Evolutionary conservation across 768 basidiomycete species (phyloP), one percentile per base, ranked within the genome.

Genomic region (Mycena haematopus): DNA sequence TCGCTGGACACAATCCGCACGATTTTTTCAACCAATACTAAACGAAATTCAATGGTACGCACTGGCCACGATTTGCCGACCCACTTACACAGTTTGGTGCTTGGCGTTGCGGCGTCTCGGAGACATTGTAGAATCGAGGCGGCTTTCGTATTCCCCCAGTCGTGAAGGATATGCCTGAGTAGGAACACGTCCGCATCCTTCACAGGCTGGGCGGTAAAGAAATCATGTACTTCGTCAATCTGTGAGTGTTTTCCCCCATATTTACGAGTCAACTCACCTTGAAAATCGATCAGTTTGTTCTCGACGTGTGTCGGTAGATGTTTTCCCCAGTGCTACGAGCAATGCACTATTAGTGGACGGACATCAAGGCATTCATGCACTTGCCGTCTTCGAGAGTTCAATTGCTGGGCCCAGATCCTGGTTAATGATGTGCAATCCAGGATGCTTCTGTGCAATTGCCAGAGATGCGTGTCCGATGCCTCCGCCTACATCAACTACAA

Each of bases 401-500:
- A 53, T 25, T 21, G 29, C 31, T 46, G 31, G 19, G 6, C 8
- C 52, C 25, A 65, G 29, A 49, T 78, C 77, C 42, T 78, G 75
- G 2, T 74, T 55, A 14, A 76, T 42, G 52, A 73, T 64, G 27
- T 68, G 69, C 46, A 77, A 49, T 19, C 70, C 56, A 0, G 72
- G 69, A n/a, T 65, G 50, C 3, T 31, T 53, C 36, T 66, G 38
- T 13, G 72, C 70, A 5, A 78, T 55, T 1, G 58, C 58, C 35
- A 76, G 45, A 3, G 70, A 50, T n/a, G 64, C 55, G 11, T 62
- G 44, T 2, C 75, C 76, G n/a, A 74, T 62, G 1, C 74, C 76
- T 3, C 73, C 73, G 0, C 75, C 76, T 13, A 77, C 74, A 44
- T 77, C 77, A 19, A 78, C 73, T 8, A 78, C 50, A 2, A 71